These are phyloP conservation scores for Metarhizium anisopliae DNA, from an alignment of 2,329 filamentous ascomycete genomes.

Conservation along the genomic window DNA sequence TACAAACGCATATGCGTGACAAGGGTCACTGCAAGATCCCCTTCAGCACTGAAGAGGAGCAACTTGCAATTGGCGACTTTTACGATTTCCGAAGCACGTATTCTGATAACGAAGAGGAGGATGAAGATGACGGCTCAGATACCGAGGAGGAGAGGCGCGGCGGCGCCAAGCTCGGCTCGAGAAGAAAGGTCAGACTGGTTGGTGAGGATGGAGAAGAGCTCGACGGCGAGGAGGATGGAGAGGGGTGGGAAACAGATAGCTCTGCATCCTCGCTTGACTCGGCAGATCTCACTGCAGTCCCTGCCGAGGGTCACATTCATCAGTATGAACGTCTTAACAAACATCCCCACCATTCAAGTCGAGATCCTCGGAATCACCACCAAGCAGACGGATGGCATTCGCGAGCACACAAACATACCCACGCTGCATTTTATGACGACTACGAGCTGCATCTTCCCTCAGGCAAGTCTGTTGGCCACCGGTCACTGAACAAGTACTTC, in stretches of 20 bases:
- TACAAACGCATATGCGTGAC: slow-evolving; percentile 96
- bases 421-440: slow-evolving; percentile 82
- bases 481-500: slow-evolving; percentile 80
- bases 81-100: slow-evolving; percentile 97
- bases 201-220: slow-evolving; percentile 39
- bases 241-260: slow-evolving; percentile 93
- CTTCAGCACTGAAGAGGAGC: slow-evolving; percentile 78
- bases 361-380: slow-evolving; percentile 63
- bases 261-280: slow-evolving; percentile 83
- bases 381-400: slow-evolving; percentile 74
- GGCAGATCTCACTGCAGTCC: slow-evolving; percentile 71
- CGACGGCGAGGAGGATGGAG: slow-evolving; percentile 51
- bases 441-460: slow-evolving; percentile 89
- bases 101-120: slow-evolving; percentile 65
- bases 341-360: slow-evolving; percentile 66
- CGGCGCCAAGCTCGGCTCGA: slow-evolving; percentile 63
- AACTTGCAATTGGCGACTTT: slow-evolving; percentile 89
- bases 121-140: slow-evolving; percentile 44
- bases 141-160: slow-evolving; percentile 31
- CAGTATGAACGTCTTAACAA: slow-evolving; percentile 64
- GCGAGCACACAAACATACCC: slow-evolving; percentile 64
- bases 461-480: slow-evolving; percentile 81
- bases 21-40: slow-evolving; percentile 96
- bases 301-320: slow-evolving; percentile 61
- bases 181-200: slow-evolving; percentile 42